Evolutionary conservation across 805 yeast species (phyloP).

Genomic region (Starmerella bombi): DNA sequence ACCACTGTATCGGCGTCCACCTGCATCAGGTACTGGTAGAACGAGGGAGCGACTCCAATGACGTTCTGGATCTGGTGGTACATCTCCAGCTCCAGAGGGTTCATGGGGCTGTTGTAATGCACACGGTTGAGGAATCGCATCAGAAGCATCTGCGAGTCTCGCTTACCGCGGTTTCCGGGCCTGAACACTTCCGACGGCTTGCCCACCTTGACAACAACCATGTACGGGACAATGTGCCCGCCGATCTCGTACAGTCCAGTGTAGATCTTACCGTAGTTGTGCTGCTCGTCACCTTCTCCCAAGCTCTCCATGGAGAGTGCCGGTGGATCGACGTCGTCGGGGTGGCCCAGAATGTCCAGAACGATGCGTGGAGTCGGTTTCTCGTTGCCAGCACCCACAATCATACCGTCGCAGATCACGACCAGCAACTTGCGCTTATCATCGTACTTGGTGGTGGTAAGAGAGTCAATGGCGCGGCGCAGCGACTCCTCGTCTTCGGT

Average conservation of each 20-base stretch:
- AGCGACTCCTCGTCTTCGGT: slow-evolving; percentile 46
- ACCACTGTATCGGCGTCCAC: slow-evolving; percentile 56
- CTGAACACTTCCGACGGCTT: slow-evolving; percentile 43
- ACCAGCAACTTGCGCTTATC: slow-evolving; percentile 45
- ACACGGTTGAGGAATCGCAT: slow-evolving; percentile 51
- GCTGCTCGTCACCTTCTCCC: slow-evolving; percentile 49
- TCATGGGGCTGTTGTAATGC: slow-evolving; percentile 48
- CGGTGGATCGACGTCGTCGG: slow-evolving; percentile 40
- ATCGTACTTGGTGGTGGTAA: slow-evolving; percentile 45
- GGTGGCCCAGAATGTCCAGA: slow-evolving; percentile 41
- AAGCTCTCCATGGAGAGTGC: slow-evolving; percentile 43
- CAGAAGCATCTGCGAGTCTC: slow-evolving; percentile 48
- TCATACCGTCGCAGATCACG: slow-evolving; percentile 49
- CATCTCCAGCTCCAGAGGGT: slow-evolving; percentile 42
- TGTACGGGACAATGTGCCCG: slow-evolving; percentile 43
- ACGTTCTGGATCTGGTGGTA: slow-evolving; percentile 42
- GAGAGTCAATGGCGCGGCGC: slow-evolving; percentile 45
- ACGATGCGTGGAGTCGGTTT: slow-evolving; percentile 45
- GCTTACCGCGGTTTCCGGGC: slow-evolving; percentile 55
- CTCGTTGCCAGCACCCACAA: slow-evolving; percentile 51
- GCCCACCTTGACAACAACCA: slow-evolving; percentile 47
- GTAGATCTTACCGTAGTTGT: slow-evolving; percentile 49
- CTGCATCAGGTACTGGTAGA: slow-evolving; percentile 42
- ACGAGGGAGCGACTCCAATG: slow-evolving; percentile 46
- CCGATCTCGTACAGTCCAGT: slow-evolving; percentile 47